Conservation (phyloP, 78 protist genomes). For the Dictyostelium brefeldianum region DNA sequence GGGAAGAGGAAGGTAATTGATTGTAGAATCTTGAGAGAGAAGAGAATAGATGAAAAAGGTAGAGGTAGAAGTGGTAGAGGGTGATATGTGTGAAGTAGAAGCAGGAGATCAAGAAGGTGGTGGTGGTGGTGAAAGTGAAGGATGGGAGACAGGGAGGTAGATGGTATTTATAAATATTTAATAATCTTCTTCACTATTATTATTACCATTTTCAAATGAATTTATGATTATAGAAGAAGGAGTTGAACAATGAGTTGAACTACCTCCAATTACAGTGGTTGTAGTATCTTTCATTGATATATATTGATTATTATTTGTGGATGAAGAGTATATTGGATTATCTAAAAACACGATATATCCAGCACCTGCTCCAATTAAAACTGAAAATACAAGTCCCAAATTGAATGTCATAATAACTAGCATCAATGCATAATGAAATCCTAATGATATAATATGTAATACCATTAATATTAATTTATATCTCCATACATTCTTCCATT, state of each 20-base stretch:
- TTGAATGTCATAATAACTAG: conserved; percentile 42
- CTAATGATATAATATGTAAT: conserved; percentile 19
- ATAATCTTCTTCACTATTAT: neutral
- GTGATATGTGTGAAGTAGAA: too few species aligned
- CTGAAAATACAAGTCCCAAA: conserved; percentile 19
- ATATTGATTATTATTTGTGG: neutral
- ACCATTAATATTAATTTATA: conserved; percentile 6
- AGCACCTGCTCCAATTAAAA: conserved; percentile 21
- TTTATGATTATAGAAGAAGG: conserved; percentile 15
- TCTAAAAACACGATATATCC: conserved; percentile 38
- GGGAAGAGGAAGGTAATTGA: too few species aligned
- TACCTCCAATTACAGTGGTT: neutral
- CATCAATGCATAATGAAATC: conserved; percentile 36
- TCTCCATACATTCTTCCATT: conserved; percentile 25
- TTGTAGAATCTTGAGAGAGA: too few species aligned
- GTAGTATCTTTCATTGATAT: conserved; percentile 4
- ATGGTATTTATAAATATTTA: neutral
- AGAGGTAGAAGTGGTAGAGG: too few species aligned
- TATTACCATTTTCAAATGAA: neutral
- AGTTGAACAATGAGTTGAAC: neutral
- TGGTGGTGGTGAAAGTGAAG: neutral
- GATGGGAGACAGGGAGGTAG: neutral
- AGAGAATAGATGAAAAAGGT: too few species aligned
- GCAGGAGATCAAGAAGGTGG: neutral
- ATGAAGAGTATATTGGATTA: neutral